Evolutionary conservation across 2,329 filamentous ascomycete genomes (phyloP), one percentile per base, ranked within the genome.

Genomic region (Phyllosticta paracitricarpa): DNA sequence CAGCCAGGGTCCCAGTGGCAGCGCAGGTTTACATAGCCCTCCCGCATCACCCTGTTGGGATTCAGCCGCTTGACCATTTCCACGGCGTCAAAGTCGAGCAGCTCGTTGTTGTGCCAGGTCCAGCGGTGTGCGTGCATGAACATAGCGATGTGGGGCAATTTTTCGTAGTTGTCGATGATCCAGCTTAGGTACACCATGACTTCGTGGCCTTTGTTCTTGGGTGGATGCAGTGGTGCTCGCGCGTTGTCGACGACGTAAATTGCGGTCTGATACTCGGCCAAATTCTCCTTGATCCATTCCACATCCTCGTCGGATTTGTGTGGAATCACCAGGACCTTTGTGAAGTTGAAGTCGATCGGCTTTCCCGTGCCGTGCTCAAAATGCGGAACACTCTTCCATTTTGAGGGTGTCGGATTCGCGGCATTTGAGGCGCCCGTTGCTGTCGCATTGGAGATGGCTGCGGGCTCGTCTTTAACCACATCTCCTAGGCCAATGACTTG

Each of bases 171-270:
- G 68, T 85, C 82, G 66, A 84, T 79, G 66, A 87, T 79, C 70
- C 84, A 86, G 51, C 78, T 81, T 48, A 85, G 76, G 68, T 87
- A 86, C 7, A 84, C 79, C 73, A 84, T 81, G 35, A 82, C 83
- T 71, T 87, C 84, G 66, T 84, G 81, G 35, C 84, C 84, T 69
- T 84, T 84, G 67, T 83, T 82, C 61, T 78, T 76, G 0, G 80
- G 80, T 1, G 81, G 78, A 62, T 80, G 79, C 24, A 79, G 73
- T 14, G 71, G 68, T 2, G 79, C 79, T 1, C 67, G 69, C 5
- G 73, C 72, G 65, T 82, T 77, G 65, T 84, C 78, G 26, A 78
- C 79, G n/a, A 80, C 73, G 66, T 84, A 84, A n/a, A 79, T 70
- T 3, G 75, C 75, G 25, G 73, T 74, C 19, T 67, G 65, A 63